These are phyloP conservation scores for Pythium aquatile DNA, from an alignment of 352 stramenopile species.

Conservation along the genomic window DNA sequence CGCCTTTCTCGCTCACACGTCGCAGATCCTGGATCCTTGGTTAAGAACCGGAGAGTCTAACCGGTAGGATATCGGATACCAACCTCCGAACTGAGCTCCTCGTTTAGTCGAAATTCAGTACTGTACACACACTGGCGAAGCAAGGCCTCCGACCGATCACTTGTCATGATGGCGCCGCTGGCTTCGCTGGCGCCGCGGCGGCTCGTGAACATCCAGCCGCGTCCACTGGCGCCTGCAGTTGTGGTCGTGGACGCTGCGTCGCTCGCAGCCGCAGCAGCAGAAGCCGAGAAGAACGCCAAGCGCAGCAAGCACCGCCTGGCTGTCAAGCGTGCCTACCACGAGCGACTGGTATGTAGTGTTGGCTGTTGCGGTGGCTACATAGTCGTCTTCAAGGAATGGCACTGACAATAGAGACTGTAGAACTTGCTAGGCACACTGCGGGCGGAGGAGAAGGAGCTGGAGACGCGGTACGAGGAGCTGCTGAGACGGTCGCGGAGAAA, in stretches of 20 bases:
- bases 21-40: background rate
- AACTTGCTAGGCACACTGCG: constrained; percentile 35
- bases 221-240: constrained; percentile 1
- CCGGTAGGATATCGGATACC: background rate
- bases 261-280: background rate
- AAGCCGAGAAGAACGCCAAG: constrained; percentile 6
- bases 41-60: background rate
- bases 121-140: too few relatives aligned
- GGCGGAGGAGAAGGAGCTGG: constrained; percentile 28
- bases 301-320: constrained; percentile 27
- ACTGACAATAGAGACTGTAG: constrained; percentile 18
- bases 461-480: constrained; percentile 29
- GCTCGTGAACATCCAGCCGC: constrained; percentile 28
- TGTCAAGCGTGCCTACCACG: constrained; percentile 40
- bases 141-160: too few relatives aligned
- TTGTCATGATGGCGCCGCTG: background rate
- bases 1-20: constrained; percentile 2
- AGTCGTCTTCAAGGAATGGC: background rate
- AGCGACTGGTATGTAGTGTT: constrained; percentile 26
- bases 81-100: background rate
- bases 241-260: background rate
- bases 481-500: background rate
- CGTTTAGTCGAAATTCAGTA: background rate
- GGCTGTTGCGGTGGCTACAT: background rate
- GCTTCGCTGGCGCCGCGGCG: constrained; percentile 11